Percentiles rank a stretch among this genome's conserved stretches.
phyloP scores from a whole-genome alignment of 352 stramenopile species.

The Pythium grandisporangium region DNA sequence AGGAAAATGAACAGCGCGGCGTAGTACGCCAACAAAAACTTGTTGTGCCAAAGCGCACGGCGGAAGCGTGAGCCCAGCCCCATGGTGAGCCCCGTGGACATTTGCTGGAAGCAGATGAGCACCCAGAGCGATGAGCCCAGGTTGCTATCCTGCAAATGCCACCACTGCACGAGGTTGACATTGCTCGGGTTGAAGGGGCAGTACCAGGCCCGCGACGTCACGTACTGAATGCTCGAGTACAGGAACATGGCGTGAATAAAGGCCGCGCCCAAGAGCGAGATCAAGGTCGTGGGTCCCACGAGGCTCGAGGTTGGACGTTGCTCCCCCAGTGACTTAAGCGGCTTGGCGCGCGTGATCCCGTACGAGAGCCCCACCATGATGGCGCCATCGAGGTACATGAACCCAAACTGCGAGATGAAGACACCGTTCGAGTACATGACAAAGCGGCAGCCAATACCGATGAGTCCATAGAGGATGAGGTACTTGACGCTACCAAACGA shows the following conservation, averaged over 20 bases:
- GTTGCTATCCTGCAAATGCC: slow-evolving; percentile 62
- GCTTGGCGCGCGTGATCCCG: slow-evolving; percentile 57
- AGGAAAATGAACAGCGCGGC: slow-evolving; percentile 41
- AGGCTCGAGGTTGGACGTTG: slow-evolving; percentile 77
- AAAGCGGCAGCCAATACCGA: slow-evolving; percentile 72
- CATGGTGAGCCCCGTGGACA: slow-evolving; percentile 49
- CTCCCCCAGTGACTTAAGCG: slow-evolving; percentile 42
- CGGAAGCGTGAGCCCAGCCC: slow-evolving; percentile 62
- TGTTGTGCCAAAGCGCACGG: slow-evolving; percentile 47
- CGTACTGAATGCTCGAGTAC: slow-evolving; percentile 43
- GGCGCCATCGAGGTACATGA: slow-evolving; percentile 75
- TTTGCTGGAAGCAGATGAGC: slow-evolving; percentile 59
- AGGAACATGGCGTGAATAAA: slow-evolving; percentile 75
- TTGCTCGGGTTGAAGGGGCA: slow-evolving; percentile 57
- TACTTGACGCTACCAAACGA: slow-evolving; percentile 83
- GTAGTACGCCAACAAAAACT: slow-evolving; percentile 60
- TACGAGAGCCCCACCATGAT: slow-evolving; percentile 78
- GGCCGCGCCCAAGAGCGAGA: slow-evolving; percentile 40
- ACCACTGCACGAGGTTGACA: slow-evolving; percentile 66
- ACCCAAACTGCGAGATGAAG: slow-evolving; percentile 83
- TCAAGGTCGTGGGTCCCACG: slow-evolving; percentile 64
- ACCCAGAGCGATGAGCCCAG: slow-evolving; percentile 51
- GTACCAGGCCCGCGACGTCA: slow-evolving; percentile 55
- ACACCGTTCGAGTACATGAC: slow-evolving; percentile 84
- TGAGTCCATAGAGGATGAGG: slow-evolving; percentile 84